These are phyloP conservation scores for Leishmania gerbilli DNA, from an alignment of 208 protist species.

Conservation along the genomic window DNA sequence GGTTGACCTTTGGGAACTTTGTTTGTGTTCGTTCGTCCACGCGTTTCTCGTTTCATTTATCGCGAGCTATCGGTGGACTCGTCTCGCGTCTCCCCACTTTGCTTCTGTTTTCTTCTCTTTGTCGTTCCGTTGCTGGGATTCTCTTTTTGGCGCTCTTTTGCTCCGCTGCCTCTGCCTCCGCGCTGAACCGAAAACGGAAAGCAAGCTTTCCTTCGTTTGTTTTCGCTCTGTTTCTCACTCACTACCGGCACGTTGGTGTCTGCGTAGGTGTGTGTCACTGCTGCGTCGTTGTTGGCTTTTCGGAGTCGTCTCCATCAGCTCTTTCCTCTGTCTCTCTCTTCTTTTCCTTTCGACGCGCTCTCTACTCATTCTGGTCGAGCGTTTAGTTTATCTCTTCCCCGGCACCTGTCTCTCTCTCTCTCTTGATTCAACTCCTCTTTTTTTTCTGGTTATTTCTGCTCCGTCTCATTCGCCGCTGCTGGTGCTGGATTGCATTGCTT, in stretches of 20 bases:
- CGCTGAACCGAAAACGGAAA: not conserved
- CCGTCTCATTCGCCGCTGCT: not conserved
- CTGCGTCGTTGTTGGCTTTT: not conserved
- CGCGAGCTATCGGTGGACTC: too few species aligned
- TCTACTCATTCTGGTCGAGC: not conserved
- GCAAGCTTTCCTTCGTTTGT: not conserved
- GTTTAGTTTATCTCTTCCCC: not conserved
- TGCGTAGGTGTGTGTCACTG: not conserved
- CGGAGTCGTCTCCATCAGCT: not conserved
- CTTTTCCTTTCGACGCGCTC: not conserved
- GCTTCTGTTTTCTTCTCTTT: not conserved
- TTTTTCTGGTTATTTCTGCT: not conserved
- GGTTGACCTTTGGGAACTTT: not conserved
- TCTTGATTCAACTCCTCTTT: not conserved
- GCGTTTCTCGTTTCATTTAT: too few species aligned
- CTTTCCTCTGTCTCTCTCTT: not conserved
- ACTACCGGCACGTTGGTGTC: not conserved
- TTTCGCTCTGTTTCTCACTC: not conserved
- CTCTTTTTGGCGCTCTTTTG: not conserved
- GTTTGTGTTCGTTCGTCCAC: too few species aligned
- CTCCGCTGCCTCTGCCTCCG: not conserved
- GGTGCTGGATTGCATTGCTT: not conserved
- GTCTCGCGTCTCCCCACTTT: not conserved
- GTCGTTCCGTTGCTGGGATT: conserved; percentile 1
- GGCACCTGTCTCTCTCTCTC: not conserved